Base-by-base conservation (phyloP, 345 rosid species). In the Luvunga scandens region DNA sequence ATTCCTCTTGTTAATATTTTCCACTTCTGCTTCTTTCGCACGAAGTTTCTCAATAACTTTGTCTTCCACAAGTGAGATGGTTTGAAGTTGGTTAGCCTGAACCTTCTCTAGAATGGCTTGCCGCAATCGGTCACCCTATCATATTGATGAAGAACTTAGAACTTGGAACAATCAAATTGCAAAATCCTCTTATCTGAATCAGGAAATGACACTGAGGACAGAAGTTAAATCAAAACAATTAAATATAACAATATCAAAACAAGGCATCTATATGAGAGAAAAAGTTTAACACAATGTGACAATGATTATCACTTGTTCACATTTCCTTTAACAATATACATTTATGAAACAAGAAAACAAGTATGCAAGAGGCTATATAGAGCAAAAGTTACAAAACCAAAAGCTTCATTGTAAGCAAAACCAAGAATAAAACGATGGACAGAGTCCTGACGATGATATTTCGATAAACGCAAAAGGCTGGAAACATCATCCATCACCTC, bases 11-110 rank as follows among this genome's bases (percentile, higher is more conserved):
- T 85, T 91, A 66, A 94, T 83, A 75, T 75, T 87, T 75, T 91
- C 92, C 65, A 93, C 82, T 69, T 94, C 97, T 39, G 84, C 91
- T 61, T 91, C 97, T 84, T 91, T 94, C 82, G 89, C 89, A 66
- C 78, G 86, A 77, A 94, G 93, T 74, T 89, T 91, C 79, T 78
- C 84, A 24, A 89, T 34, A 81, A 87, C 81, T 67, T 76, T 88
- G 38, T 89, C 92, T 88, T 91, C 93, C 75, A 90, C 80, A 45
- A 86, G 77, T 45, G 95, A 87, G 69, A 90, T 76, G 7, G 92
- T 85, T 75, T 88, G 91, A 30, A 82, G 86, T 79, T 89, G 96
- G 84, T 78, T 71, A 39, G 81, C 81, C 83, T 89, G 92, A 77
- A 90, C 85, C 90, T 90, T 91, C 27, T 90, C 90, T 39, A 89